Percentiles rank a stretch among this genome's conserved stretches.
These are phyloP conservation scores for Fusarium sp. DNA, from an alignment of 2,329 filamentous ascomycete species.

Conservation along the genomic window DNA sequence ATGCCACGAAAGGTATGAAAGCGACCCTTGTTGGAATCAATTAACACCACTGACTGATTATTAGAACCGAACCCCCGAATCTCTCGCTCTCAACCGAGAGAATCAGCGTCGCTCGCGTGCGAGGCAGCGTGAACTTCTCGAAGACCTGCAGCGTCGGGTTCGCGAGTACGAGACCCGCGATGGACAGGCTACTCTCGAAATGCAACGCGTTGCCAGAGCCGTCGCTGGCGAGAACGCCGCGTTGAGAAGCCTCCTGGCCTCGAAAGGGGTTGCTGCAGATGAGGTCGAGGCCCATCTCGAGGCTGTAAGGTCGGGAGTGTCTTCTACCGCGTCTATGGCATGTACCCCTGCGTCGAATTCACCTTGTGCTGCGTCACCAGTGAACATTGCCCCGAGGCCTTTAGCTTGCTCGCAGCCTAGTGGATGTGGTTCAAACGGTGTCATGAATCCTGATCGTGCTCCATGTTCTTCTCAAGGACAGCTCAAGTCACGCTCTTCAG, in stretches of 20 bases:
- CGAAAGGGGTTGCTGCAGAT: slow-evolving; percentile 29
- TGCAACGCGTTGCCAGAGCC: slow-evolving; percentile 60
- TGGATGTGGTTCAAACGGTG: background rate
- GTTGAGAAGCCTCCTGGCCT: slow-evolving; percentile 48
- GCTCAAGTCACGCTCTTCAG: background rate
- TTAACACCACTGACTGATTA: background rate
- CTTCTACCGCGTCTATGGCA: background rate
- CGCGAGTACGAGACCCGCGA: slow-evolving; percentile 57
- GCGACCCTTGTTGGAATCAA: background rate
- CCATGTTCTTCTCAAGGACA: background rate
- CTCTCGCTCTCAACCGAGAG: slow-evolving; percentile 50
- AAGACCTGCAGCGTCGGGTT: slow-evolving; percentile 55
- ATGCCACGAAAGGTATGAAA: slow-evolving; percentile 37
- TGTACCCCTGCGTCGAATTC: slow-evolving; percentile 20
- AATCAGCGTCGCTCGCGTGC: slow-evolving; percentile 62
- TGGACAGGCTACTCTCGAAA: slow-evolving; percentile 58
- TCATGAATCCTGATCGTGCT: background rate
- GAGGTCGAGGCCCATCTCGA: slow-evolving; percentile 40
- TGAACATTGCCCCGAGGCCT: slow-evolving; percentile 5
- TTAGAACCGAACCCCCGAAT: slow-evolving; percentile 42
- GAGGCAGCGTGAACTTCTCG: slow-evolving; percentile 58
- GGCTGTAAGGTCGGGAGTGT: background rate
- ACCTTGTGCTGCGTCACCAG: slow-evolving; percentile 20
- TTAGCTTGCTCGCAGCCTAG: background rate
- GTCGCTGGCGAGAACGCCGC: slow-evolving; percentile 58